Conservation (phyloP, 306 rosid species). For the Arachis stenosperma region DNA sequence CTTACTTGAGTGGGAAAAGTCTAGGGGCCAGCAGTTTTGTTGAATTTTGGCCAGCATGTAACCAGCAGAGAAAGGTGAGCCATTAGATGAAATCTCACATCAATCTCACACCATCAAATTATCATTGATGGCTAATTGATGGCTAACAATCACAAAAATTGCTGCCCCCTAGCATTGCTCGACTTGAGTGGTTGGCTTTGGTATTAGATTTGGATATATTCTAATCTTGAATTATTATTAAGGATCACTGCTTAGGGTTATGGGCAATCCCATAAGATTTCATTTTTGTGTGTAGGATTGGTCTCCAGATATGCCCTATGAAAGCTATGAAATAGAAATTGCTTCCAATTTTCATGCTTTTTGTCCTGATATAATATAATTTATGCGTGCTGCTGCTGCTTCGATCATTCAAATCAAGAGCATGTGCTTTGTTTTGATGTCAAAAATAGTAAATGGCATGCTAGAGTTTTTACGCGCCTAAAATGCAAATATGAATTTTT, state of each 20-base stretch:
- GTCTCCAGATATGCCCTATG: background rate
- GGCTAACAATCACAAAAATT: too few relatives aligned
- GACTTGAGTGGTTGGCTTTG: background rate
- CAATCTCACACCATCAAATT: too few relatives aligned
- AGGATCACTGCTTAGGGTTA: background rate
- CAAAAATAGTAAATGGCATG: background rate
- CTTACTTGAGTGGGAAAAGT: background rate
- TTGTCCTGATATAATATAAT: background rate
- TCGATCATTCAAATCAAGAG: background rate
- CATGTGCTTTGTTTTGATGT: background rate
- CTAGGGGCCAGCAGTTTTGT: too few relatives aligned
- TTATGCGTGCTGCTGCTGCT: background rate
- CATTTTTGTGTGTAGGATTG: background rate
- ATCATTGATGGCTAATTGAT: too few relatives aligned
- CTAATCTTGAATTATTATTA: background rate
- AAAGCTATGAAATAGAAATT: background rate
- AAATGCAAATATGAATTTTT: background rate
- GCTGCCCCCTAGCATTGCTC: too few relatives aligned
- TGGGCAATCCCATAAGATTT: background rate
- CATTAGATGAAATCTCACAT: too few relatives aligned
- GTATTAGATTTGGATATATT: background rate
- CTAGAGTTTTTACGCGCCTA: background rate
- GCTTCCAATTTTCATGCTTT: background rate
- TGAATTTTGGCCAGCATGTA: too few relatives aligned
- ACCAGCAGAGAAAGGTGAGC: too few relatives aligned